phyloP scores from a whole-genome alignment of 2,329 filamentous ascomycete species.

The Botrytis elliptica region DNA sequence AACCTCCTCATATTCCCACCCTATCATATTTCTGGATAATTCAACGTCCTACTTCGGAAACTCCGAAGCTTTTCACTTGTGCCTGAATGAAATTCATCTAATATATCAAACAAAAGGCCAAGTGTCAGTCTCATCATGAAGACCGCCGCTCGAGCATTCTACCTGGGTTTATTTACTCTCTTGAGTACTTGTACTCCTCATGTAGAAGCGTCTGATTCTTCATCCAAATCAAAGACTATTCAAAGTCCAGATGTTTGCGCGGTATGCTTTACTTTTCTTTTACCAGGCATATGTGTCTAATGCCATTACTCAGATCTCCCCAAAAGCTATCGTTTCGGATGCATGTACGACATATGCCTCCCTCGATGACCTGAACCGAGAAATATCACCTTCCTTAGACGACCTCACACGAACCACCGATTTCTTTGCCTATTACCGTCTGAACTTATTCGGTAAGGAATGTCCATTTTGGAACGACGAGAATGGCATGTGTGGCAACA shows the following conservation, averaged over 20 bases:
- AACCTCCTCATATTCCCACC: not conserved
- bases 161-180: slow-evolving; percentile 60
- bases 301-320: slow-evolving; percentile 67
- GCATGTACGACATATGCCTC: slow-evolving; percentile 92
- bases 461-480: slow-evolving; percentile 97
- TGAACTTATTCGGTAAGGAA: slow-evolving; percentile 91
- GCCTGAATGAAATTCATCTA: not conserved
- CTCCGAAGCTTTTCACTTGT: not conserved
- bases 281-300: slow-evolving; percentile 38
- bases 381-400: slow-evolving; percentile 72
- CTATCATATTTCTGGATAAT: not conserved
- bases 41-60: not conserved
- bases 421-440: slow-evolving; percentile 96
- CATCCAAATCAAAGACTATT: slow-evolving; percentile 40
- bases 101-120: slow-evolving; percentile 22
- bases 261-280: slow-evolving; percentile 38
- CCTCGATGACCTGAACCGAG: slow-evolving; percentile 78
- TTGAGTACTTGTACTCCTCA: slow-evolving; percentile 49
- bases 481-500: slow-evolving; percentile 92
- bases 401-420: slow-evolving; percentile 85
- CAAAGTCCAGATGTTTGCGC: slow-evolving; percentile 42
- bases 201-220: slow-evolving; percentile 38
- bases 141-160: slow-evolving; percentile 55
- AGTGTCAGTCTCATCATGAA: slow-evolving; percentile 46
- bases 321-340: slow-evolving; percentile 84